Percentiles rank a stretch among this genome's conserved stretches.
Evolutionary conservation across 1,139 yeast species (phyloP).

Genomic region (Yamadazyma siamensis): DNA sequence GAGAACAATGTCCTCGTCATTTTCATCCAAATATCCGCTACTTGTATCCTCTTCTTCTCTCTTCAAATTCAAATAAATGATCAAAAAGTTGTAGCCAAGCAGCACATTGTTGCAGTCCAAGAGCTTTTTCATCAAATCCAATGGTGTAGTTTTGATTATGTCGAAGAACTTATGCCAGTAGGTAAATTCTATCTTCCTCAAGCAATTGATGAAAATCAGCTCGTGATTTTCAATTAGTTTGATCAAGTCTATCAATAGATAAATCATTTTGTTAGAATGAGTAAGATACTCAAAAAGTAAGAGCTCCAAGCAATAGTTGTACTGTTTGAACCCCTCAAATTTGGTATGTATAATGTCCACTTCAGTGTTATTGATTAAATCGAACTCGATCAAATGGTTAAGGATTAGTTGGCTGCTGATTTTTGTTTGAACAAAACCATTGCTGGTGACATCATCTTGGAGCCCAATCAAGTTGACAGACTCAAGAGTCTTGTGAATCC

Average conservation of each 20-base stretch:
- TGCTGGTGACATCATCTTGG: constrained; percentile 24
- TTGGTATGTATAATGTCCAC: constrained; percentile 19
- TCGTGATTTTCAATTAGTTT: constrained; percentile 26
- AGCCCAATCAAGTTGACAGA: constrained; percentile 31
- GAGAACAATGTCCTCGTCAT: constrained; percentile 32
- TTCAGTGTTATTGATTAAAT: constrained; percentile 23
- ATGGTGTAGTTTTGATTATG: constrained; percentile 34
- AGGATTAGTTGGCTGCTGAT: constrained; percentile 32
- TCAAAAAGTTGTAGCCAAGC: constrained; percentile 41
- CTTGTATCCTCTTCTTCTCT: constrained; percentile 22
- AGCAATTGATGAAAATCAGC: constrained; percentile 37
- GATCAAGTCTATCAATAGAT: constrained; percentile 27
- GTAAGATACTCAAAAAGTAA: constrained; percentile 35
- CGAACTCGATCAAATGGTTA: constrained; percentile 38
- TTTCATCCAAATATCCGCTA: constrained; percentile 18
- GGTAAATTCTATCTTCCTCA: constrained; percentile 41
- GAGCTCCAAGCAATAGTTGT: constrained; percentile 39
- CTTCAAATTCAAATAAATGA: constrained; percentile 40
- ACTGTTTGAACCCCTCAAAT: constrained; percentile 29
- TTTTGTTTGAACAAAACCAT: constrained; percentile 22
- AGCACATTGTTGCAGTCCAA: constrained; percentile 34
- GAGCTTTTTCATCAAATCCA: constrained; percentile 36
- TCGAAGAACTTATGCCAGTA: constrained; percentile 40
- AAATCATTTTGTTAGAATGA: constrained; percentile 10
- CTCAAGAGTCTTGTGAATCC: constrained; percentile 13